Percentiles rank a stretch among this genome's conserved stretches.
phyloP scores from a whole-genome alignment of 371 early-diverging fungal genomes.

The Conidiobolus coronatus region DNA sequence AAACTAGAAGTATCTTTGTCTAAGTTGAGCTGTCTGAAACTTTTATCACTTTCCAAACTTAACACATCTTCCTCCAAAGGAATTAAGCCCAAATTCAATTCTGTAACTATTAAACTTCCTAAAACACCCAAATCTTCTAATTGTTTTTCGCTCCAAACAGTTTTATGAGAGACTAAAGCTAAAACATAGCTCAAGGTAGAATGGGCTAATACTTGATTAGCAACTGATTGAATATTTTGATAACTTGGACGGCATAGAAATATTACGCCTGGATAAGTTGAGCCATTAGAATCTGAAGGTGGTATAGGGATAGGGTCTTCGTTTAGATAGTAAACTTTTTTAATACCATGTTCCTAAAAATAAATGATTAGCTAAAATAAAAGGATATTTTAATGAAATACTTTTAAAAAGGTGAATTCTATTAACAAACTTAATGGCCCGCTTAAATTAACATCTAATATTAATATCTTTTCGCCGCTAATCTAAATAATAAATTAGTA shows the following conservation, averaged over 20 bases:
- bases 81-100: constrained; percentile 69
- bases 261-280: constrained; percentile 20
- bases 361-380: not conserved
- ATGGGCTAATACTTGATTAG: constrained; percentile 22
- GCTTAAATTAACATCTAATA: constrained; percentile 60
- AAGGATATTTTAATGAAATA: constrained; percentile 7
- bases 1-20: constrained; percentile 67
- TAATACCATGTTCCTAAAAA: constrained; percentile 75
- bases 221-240: constrained; percentile 53
- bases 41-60: constrained; percentile 63
- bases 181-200: not conserved
- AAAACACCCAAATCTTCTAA: constrained; percentile 77
- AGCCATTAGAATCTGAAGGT: constrained; percentile 19
- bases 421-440: constrained; percentile 69
- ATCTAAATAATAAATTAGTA: constrained; percentile 23
- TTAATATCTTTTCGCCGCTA: constrained; percentile 67
- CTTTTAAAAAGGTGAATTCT: constrained; percentile 64
- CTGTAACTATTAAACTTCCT: constrained; percentile 40
- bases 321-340: constrained; percentile 69
- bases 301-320: constrained; percentile 25
- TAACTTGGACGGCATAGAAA: constrained; percentile 65
- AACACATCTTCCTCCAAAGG: constrained; percentile 75
- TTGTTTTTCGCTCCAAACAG: constrained; percentile 64
- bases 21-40: constrained; percentile 64
- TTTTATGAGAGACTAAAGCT: constrained; percentile 46